Evolutionary conservation across 345 rosid species (phyloP).

Genomic region (Pistacia vera): DNA sequence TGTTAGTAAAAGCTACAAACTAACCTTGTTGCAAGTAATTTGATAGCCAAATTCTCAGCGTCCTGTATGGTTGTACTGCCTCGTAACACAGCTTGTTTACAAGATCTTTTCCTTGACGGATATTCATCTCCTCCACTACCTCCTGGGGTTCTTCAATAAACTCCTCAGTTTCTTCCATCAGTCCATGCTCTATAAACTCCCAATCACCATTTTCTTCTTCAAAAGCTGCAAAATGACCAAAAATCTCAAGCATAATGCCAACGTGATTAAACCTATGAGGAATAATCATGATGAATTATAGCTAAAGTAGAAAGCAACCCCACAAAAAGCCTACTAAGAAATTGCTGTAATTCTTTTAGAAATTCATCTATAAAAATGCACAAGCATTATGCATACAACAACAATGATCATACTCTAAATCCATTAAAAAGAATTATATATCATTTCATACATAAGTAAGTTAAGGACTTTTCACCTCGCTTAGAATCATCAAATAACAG

Average conservation of each 20-base stretch:
- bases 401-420: background rate
- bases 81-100: slow-evolving; percentile 19
- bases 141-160: slow-evolving; percentile 35
- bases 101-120: slow-evolving; percentile 22
- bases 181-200: slow-evolving; percentile 23
- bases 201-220: slow-evolving; percentile 31
- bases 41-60: slow-evolving; percentile 60
- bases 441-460: background rate
- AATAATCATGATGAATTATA: background rate
- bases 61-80: slow-evolving; percentile 41
- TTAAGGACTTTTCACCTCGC: slow-evolving; percentile 24
- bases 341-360: too few species aligned
- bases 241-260: background rate
- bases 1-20: slow-evolving; percentile 11
- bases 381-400: background rate
- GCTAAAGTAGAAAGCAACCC: background rate
- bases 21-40: slow-evolving; percentile 68
- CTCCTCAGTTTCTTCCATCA: slow-evolving; percentile 31
- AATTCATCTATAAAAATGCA: too few species aligned
- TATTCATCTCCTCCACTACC: slow-evolving; percentile 35
- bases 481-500: slow-evolving; percentile 18
- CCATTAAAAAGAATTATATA: too few species aligned
- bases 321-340: too few species aligned
- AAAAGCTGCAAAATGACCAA: slow-evolving; percentile 25
- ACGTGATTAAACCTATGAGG: background rate